phyloP scores from a whole-genome alignment of 2,329 filamentous ascomycete species.

The Cladophialophora immunda region DNA sequence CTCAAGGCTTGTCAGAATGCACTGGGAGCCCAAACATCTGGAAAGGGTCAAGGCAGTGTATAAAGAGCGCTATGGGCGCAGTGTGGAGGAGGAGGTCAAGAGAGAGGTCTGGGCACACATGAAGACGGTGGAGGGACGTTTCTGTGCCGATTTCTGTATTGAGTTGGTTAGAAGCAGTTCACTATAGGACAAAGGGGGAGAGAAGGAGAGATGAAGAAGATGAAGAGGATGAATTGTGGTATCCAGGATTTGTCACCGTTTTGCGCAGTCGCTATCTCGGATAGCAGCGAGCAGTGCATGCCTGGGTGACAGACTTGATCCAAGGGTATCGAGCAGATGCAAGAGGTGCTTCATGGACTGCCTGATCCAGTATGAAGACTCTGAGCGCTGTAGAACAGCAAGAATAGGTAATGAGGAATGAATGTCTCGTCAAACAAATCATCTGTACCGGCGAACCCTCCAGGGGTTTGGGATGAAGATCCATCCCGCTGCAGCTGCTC shows the following conservation, averaged over 20 bases:
- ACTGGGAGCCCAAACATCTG: slow-evolving; percentile 90
- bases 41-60: slow-evolving; percentile 82
- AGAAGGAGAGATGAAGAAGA: background rate
- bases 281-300: background rate
- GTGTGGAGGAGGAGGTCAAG: slow-evolving; percentile 79
- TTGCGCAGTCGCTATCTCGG: background rate
- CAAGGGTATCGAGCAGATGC: background rate
- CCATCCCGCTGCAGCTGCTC: background rate
- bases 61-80: slow-evolving; percentile 75
- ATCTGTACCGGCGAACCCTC: no score
- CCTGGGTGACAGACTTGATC: background rate
- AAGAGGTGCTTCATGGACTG: background rate
- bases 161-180: slow-evolving; percentile 34
- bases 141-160: slow-evolving; percentile 39
- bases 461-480: no score
- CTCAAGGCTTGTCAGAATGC: slow-evolving; percentile 83
- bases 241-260: background rate
- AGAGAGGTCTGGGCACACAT: slow-evolving; percentile 72
- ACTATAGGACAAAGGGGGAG: background rate
- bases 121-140: slow-evolving; percentile 41
- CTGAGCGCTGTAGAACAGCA: background rate
- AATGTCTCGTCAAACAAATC: no score
- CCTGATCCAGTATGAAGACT: background rate
- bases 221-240: background rate
- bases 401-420: no score